phyloP scores from a whole-genome alignment of 257 asterid species.

The Solanum appendiculatum region DNA sequence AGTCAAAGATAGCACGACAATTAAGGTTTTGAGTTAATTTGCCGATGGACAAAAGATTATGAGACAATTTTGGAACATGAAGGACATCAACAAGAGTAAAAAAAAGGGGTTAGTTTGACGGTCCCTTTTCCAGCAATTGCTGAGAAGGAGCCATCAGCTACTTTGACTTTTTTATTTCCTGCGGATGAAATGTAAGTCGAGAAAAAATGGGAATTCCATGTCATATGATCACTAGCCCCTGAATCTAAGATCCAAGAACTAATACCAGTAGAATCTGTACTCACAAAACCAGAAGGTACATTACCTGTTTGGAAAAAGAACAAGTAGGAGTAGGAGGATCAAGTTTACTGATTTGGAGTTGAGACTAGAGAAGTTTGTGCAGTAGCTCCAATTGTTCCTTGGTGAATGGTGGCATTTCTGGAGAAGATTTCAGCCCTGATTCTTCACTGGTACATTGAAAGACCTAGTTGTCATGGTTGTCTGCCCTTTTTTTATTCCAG shows the following conservation, averaged over 20 bases:
- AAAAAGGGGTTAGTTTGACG: background rate
- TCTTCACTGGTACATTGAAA: background rate
- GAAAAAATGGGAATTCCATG: background rate
- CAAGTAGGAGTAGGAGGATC: background rate
- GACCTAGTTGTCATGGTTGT: background rate
- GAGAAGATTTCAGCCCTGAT: background rate
- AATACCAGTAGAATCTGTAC: background rate
- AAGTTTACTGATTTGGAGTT: background rate
- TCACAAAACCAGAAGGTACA: background rate
- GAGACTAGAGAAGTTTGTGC: background rate
- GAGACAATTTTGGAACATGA: background rate
- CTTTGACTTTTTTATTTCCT: background rate
- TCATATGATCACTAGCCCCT: background rate
- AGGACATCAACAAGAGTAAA: background rate
- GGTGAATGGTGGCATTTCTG: background rate
- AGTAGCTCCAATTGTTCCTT: background rate
- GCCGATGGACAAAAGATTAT: background rate
- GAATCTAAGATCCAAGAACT: background rate
- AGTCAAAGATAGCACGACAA: background rate
- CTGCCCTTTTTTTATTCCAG: background rate
- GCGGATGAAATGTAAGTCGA: background rate
- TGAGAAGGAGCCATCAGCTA: background rate
- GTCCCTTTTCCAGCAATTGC: background rate
- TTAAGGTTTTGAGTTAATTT: background rate
- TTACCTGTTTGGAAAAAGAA: background rate